Percentiles rank a stretch among this genome's conserved stretches.
Evolutionary conservation across 2,329 filamentous ascomycete genomes (phyloP).

Genomic region (Ophiostoma montium): DNA sequence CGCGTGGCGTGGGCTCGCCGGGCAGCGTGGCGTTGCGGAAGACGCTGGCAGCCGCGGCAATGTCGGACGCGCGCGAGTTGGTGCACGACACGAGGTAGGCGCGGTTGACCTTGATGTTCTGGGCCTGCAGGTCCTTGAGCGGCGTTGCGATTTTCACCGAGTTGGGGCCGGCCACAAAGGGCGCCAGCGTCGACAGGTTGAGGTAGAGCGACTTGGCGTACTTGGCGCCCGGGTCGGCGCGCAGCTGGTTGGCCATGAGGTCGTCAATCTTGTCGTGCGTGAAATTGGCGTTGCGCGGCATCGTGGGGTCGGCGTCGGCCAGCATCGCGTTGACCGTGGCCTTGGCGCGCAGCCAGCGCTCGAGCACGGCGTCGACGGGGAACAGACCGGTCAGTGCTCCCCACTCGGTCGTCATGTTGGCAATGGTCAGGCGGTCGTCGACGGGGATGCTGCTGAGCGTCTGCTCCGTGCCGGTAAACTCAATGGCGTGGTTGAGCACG

Average conservation of each 20-base stretch:
- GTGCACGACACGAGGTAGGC: slow-evolving; percentile 87
- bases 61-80: slow-evolving; percentile 68
- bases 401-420: slow-evolving; percentile 70
- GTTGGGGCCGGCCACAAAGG: slow-evolving; percentile 78
- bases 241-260: slow-evolving; percentile 50
- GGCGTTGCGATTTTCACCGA: slow-evolving; percentile 80
- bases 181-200: slow-evolving; percentile 72
- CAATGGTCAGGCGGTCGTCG: slow-evolving; percentile 55
- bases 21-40: slow-evolving; percentile 63
- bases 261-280: slow-evolving; percentile 60
- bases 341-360: slow-evolving; percentile 62
- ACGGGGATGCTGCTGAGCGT: slow-evolving; percentile 55
- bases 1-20: slow-evolving; percentile 53
- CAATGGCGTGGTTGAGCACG: slow-evolving; percentile 80
- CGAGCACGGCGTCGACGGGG: slow-evolving; percentile 61
- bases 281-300: slow-evolving; percentile 39
- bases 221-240: slow-evolving; percentile 59
- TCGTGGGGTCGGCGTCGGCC: slow-evolving; percentile 3
- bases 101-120: slow-evolving; percentile 67
- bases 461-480: slow-evolving; percentile 69
- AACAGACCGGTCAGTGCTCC: slow-evolving; percentile 57
- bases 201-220: slow-evolving; percentile 79
- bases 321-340: slow-evolving; percentile 57
- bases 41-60: slow-evolving; percentile 68
- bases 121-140: slow-evolving; percentile 53